Percentiles rank a stretch among this genome's conserved stretches.
Evolutionary conservation across 306 rosid genomes (phyloP).

Genomic region (Fragaria ananassa): DNA sequence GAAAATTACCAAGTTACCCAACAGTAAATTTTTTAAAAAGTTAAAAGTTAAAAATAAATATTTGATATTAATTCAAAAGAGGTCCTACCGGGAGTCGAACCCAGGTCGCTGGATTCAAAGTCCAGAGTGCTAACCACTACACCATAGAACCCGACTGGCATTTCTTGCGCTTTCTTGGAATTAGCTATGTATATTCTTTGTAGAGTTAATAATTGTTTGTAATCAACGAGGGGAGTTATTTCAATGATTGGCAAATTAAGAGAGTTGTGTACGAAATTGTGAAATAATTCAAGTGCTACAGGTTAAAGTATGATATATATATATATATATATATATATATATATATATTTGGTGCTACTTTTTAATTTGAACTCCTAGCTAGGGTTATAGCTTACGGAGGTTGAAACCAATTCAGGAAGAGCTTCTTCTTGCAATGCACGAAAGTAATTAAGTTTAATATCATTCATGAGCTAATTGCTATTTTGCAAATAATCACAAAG

Average conservation of each 20-base stretch:
- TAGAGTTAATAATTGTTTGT: too few relatives aligned
- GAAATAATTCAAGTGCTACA: neutral
- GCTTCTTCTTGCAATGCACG: constrained; percentile 10
- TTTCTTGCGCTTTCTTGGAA: too few relatives aligned
- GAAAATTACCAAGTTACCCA: neutral
- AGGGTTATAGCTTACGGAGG: neutral
- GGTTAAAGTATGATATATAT: too few relatives aligned
- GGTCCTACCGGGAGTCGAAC: constrained; percentile 93
- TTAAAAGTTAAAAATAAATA: neutral
- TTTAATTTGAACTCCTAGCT: neutral
- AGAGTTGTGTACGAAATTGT: neutral
- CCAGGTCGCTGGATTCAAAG: constrained; percentile 88
- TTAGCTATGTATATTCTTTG: too few relatives aligned
- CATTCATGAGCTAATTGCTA: neutral
- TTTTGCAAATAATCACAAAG: neutral
- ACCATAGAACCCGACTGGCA: constrained; percentile 51
- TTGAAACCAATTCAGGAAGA: neutral
- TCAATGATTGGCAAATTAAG: neutral
- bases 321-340: too few relatives aligned
- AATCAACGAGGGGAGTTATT: neutral
- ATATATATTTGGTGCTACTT: neutral
- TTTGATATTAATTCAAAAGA: neutral
- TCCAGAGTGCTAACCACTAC: constrained; percentile 89
- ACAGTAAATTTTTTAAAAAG: neutral
- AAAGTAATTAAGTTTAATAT: neutral